Conservation (phyloP, 306 rosid genomes). For the Ceratonia siliqua region DNA sequence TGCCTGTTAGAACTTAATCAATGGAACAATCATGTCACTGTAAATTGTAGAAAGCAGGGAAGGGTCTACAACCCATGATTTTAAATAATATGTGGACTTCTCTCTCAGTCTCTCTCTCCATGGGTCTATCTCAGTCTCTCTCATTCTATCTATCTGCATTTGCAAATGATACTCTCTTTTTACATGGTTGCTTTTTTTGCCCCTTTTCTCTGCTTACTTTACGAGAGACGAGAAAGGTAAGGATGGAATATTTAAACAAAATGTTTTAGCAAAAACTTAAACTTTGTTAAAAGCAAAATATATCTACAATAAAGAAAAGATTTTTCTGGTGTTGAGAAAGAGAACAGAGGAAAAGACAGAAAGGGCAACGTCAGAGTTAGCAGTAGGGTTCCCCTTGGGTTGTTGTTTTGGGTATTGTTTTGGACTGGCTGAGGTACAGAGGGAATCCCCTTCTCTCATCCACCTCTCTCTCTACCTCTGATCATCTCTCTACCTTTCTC, state of each 20-base stretch:
- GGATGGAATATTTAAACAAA: constrained; percentile 42
- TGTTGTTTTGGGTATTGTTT: constrained; percentile 51
- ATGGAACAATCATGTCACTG: constrained; percentile 70
- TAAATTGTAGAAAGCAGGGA: constrained; percentile 53
- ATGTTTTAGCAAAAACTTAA: constrained; percentile 38
- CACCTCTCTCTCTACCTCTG: constrained; percentile 47
- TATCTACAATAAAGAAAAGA: constrained; percentile 27
- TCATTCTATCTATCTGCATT: constrained; percentile 27
- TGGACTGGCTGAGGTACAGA: constrained; percentile 48
- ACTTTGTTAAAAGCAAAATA: constrained; percentile 38
- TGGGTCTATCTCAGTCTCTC: constrained; percentile 31
- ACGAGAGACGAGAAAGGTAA: constrained; percentile 49
- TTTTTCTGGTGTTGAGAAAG: constrained; percentile 45
- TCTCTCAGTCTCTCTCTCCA: constrained; percentile 12
- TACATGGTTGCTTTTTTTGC: constrained; percentile 44
- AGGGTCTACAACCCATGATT: constrained; percentile 55
- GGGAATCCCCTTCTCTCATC: constrained; percentile 44
- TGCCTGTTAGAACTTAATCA: constrained; percentile 56
- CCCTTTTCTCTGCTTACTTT: constrained; percentile 51
- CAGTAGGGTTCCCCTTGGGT: constrained; percentile 70
- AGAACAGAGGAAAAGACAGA: constrained; percentile 89
- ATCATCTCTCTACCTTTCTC: constrained; percentile 12
- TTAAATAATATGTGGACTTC: constrained; percentile 30
- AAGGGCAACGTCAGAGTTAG: constrained; percentile 86
- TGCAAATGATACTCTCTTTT: constrained; percentile 61